phyloP scores from a whole-genome alignment of 106 monocot genomes.

The Allium sativum region DNA sequence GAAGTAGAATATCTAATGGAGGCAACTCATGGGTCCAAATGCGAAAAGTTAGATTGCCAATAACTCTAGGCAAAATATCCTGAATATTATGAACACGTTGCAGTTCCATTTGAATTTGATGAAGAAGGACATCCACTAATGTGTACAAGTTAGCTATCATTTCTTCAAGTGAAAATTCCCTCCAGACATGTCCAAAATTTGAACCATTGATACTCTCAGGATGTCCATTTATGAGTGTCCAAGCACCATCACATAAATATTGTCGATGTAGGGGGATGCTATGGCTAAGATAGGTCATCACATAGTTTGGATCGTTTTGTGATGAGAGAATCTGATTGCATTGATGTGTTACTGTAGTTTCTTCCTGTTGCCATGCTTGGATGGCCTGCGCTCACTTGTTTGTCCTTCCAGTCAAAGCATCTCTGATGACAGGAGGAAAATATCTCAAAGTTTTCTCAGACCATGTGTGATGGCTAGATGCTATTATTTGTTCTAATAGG shows the following conservation, averaged over 20 bases:
- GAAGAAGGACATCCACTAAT: conserved; percentile 98
- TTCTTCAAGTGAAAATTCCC: conserved; percentile 96
- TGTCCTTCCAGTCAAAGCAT: conserved; percentile 48
- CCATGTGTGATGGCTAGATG: conserved; percentile 95
- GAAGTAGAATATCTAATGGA: conserved; percentile 91
- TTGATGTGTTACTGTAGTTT: conserved; percentile 87
- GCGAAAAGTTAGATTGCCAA: conserved; percentile 55
- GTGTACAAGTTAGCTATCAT: conserved; percentile 91
- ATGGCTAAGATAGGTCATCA: conserved; percentile 65
- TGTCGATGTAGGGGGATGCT: conserved; percentile 97
- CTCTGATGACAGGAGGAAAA: conserved; percentile 82
- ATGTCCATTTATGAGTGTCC: conserved; percentile 85
- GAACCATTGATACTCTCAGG: conserved; percentile 81
- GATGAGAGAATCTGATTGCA: conserved; percentile 83
- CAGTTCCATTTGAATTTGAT: conserved; percentile 81
- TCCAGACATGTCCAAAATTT: conserved; percentile 81
- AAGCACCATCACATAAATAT: conserved; percentile 93
- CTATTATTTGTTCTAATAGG: conserved; percentile 84
- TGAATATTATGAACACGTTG: conserved; percentile 68
- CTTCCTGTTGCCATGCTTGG: conserved; percentile 98
- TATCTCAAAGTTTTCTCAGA: conserved; percentile 94
- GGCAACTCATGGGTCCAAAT: conserved; percentile 97
- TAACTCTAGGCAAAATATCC: conserved; percentile 84
- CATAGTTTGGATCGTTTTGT: conserved; percentile 73
- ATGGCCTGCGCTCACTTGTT: conserved; percentile 84